Conservation (phyloP, 371 early-diverging fungal genomes). For the Mortierella sp. region DNA sequence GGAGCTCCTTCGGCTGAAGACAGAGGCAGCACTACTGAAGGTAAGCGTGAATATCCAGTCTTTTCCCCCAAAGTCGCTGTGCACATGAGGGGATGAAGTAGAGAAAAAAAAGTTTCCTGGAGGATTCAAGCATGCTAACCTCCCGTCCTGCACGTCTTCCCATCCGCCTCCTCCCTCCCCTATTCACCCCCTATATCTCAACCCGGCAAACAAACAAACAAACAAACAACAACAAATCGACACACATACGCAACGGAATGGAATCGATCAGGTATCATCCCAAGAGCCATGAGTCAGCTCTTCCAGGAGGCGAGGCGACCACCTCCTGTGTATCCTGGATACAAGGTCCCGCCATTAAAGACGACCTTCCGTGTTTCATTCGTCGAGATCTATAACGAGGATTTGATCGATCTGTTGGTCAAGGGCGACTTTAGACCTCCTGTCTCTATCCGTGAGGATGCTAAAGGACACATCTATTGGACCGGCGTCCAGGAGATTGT, state of each 20-base stretch:
- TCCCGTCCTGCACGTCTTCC: constrained; percentile 6
- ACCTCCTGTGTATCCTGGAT: constrained; percentile 44
- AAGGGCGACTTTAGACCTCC: constrained; percentile 72
- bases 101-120: neutral
- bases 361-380: constrained; percentile 65
- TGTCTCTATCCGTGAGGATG: constrained; percentile 92
- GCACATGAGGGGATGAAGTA: neutral
- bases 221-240: neutral
- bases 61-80: neutral
- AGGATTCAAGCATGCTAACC: constrained; percentile 5
- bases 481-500: constrained; percentile 89
- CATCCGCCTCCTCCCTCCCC: neutral
- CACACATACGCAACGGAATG: neutral
- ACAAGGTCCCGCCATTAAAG: constrained; percentile 41
- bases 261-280: constrained; percentile 84
- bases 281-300: constrained; percentile 87
- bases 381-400: constrained; percentile 99
- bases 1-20: constrained; percentile 74
- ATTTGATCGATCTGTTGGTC: constrained; percentile 87
- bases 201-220: too few relatives aligned
- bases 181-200: neutral
- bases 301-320: constrained; percentile 73
- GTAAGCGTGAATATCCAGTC: constrained; percentile 4
- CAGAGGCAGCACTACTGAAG: constrained; percentile 63
- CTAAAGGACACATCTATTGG: constrained; percentile 91